These are phyloP conservation scores for Raphanus sativus DNA, from an alignment of 345 rosid species.

Conservation along the genomic window DNA sequence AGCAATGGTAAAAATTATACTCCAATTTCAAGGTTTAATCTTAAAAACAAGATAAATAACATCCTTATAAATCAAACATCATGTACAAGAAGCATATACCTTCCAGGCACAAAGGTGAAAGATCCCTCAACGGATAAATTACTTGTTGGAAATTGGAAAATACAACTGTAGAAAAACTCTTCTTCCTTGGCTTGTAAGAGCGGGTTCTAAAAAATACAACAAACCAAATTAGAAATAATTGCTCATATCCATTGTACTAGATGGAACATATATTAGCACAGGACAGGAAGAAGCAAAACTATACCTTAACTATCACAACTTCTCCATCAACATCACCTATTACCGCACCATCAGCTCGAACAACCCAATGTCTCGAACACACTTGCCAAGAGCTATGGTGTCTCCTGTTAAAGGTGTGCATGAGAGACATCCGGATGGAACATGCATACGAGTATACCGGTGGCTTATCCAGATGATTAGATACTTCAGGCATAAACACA, in stretches of 20 bases:
- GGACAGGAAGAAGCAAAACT: background rate
- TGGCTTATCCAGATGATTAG: conserved; percentile 38
- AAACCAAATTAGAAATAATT: background rate
- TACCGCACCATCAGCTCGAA: conserved; percentile 51
- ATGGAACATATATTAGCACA: background rate
- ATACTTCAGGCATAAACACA: conserved; percentile 67
- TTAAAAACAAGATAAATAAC: background rate
- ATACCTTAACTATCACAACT: conserved; percentile 71
- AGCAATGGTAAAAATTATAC: background rate
- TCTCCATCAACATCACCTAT: conserved; percentile 48
- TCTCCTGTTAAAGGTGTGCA: conserved; percentile 54
- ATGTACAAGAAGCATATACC: conserved; percentile 44
- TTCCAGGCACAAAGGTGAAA: conserved; percentile 89
- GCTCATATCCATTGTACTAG: background rate
- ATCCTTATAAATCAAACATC: background rate
- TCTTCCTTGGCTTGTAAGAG: conserved; percentile 59
- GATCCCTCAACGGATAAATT: conserved; percentile 68
- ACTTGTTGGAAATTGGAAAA: conserved; percentile 39
- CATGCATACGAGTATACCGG: conserved; percentile 55
- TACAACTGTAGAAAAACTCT: conserved; percentile 79
- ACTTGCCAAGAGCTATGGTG: conserved; percentile 72
- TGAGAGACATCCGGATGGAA: conserved; percentile 82
- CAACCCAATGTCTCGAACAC: conserved; percentile 65
- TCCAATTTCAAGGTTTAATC: background rate
- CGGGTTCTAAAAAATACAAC: conserved; percentile 48